These are phyloP conservation scores for Fusarium lyarnte DNA, from an alignment of 2,329 filamentous ascomycete genomes.

Conservation along the genomic window DNA sequence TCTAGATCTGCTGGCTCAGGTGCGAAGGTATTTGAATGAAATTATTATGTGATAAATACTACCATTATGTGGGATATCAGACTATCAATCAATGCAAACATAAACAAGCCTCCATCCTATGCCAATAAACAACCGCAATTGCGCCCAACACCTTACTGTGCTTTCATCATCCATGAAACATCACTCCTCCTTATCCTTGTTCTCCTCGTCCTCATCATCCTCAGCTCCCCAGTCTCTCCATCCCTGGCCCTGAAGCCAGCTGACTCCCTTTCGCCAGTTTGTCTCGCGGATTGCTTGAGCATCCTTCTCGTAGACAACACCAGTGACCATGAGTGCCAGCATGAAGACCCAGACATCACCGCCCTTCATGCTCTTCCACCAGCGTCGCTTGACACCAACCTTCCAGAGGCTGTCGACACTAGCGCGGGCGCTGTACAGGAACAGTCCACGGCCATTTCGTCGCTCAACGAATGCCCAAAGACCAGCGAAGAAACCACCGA, in stretches of 20 bases:
- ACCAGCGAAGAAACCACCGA: slow-evolving; percentile 86
- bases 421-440: slow-evolving; percentile 81
- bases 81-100: slow-evolving; percentile 5
- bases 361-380: slow-evolving; percentile 84
- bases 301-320: slow-evolving; percentile 78
- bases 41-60: slow-evolving; percentile 2
- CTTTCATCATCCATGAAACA: slow-evolving; percentile 32
- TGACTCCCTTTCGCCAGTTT: slow-evolving; percentile 75
- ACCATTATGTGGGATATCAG: slow-evolving; percentile 30
- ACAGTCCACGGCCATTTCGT: slow-evolving; percentile 70
- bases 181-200: slow-evolving; percentile 46
- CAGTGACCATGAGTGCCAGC: slow-evolving; percentile 78
- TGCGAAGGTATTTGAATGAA: background rate
- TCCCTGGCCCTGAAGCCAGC: slow-evolving; percentile 79
- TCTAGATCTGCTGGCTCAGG: background rate
- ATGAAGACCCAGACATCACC: slow-evolving; percentile 90
- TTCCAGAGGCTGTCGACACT: slow-evolving; percentile 90
- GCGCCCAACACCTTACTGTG: slow-evolving; percentile 30
- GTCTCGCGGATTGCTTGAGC: slow-evolving; percentile 73
- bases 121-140: slow-evolving; percentile 2
- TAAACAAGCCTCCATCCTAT: slow-evolving; percentile 15
- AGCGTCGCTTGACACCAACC: slow-evolving; percentile 87
- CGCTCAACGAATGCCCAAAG: slow-evolving; percentile 84
- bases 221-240: slow-evolving; percentile 73
- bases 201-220: slow-evolving; percentile 57